Conservation (phyloP, 495 filamentous ascomycete genomes). For the Podospora tetraspora region DNA sequence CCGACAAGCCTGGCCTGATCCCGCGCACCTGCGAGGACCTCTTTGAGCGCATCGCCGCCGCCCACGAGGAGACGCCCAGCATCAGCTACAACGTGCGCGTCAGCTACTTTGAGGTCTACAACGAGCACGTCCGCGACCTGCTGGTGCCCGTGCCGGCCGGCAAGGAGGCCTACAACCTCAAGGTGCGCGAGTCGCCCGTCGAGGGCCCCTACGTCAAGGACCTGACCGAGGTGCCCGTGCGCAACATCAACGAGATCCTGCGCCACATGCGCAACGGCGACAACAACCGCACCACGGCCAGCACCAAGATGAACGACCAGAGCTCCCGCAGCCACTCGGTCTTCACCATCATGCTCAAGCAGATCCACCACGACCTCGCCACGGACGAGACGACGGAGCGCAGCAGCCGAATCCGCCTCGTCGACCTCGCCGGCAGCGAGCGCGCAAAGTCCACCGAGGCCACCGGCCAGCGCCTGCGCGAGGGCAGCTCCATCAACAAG, state of each 20-base stretch:
- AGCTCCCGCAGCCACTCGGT: conserved; percentile 91
- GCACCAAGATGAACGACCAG: conserved; percentile 99
- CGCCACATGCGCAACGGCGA: conserved; percentile 89
- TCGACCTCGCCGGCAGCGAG: conserved; percentile 93
- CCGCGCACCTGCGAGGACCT: conserved; percentile 95
- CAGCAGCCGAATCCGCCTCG: conserved; percentile 85
- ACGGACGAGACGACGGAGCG: conserved; percentile 95
- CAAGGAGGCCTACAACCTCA: conserved; percentile 83
- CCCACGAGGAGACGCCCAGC: conserved; percentile 66
- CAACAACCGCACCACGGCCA: conserved; percentile 79
- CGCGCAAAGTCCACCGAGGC: conserved; percentile 94
- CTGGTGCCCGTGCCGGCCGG: conserved; percentile 66
- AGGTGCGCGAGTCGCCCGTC: conserved; percentile 89
- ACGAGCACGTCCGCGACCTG: conserved; percentile 95
- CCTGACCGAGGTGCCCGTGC: conserved; percentile 84
- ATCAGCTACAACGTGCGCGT: conserved; percentile 95
- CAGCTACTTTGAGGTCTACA: conserved; percentile 99
- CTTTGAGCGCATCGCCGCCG: conserved; percentile 87
- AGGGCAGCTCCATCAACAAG: conserved; percentile 98
- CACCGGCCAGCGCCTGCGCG: conserved; percentile 80
- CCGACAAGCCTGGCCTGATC: conserved; percentile 79
- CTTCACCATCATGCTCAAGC: conserved; percentile 95
- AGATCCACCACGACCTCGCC: conserved; percentile 86
- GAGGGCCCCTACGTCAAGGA: conserved; percentile 99
- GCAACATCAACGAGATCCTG: conserved; percentile 75